Percentiles rank a stretch among this genome's conserved stretches.
Conservation (phyloP, 805 yeast species). For the Starmerella bombicola region DNA sequence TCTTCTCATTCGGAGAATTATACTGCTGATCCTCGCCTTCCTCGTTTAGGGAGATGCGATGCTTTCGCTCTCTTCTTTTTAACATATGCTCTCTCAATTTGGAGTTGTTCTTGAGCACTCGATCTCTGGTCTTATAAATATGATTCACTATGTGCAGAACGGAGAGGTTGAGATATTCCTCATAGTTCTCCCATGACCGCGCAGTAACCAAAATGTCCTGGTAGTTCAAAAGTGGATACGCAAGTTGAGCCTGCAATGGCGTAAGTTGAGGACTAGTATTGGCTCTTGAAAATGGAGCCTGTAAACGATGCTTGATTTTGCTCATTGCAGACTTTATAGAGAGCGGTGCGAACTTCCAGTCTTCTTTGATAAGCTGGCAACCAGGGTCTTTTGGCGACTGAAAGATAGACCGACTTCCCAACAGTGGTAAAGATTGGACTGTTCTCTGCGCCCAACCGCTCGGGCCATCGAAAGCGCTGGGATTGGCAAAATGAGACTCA, state of each 20-base stretch:
- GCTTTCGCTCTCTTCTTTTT: too few species aligned
- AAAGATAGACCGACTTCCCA: constrained; percentile 20
- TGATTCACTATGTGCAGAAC: constrained; percentile 69
- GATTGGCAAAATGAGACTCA: constrained; percentile 56
- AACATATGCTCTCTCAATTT: constrained; percentile 31
- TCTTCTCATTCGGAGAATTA: background rate
- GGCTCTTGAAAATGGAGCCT: constrained; percentile 26
- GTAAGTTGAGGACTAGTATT: too few species aligned
- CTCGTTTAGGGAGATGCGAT: background rate
- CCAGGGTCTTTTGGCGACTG: background rate
- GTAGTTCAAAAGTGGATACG: constrained; percentile 59
- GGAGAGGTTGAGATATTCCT: constrained; percentile 49
- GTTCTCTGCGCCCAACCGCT: constrained; percentile 23
- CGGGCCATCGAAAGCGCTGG: constrained; percentile 28
- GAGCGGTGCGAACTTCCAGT: background rate
- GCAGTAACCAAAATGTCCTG: constrained; percentile 57
- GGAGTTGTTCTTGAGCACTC: constrained; percentile 64
- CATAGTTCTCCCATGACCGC: constrained; percentile 37
- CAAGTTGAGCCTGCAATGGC: constrained; percentile 39
- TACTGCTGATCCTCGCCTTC: background rate
- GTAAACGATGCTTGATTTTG: constrained; percentile 35
- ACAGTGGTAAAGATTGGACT: constrained; percentile 17
- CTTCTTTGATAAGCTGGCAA: background rate
- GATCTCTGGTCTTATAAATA: constrained; percentile 72
- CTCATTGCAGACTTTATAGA: constrained; percentile 2